phyloP scores from a whole-genome alignment of 2,329 filamentous ascomycete species.

The Fusarium subtropicale region DNA sequence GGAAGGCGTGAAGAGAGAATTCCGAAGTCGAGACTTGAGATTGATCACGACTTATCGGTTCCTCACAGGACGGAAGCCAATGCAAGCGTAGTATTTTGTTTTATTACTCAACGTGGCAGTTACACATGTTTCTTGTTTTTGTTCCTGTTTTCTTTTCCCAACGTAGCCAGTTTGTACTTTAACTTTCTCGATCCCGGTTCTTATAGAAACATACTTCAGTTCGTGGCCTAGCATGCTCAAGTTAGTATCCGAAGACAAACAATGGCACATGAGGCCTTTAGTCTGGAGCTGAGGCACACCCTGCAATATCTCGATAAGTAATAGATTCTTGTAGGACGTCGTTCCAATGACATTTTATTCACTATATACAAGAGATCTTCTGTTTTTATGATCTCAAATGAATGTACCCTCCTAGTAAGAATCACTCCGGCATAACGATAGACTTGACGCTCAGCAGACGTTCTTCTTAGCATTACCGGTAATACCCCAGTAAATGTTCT shows the following conservation, averaged over 20 bases:
- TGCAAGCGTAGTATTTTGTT: background rate
- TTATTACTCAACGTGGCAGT: background rate
- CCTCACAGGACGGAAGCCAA: slow-evolving; percentile 30
- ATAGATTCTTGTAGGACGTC: too few relatives aligned
- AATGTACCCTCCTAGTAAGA: background rate
- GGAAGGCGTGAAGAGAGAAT: slow-evolving; percentile 63
- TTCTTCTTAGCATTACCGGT: slow-evolving; percentile 57
- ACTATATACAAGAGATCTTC: slow-evolving; percentile 4
- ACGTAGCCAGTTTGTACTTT: too few relatives aligned
- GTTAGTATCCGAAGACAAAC: background rate
- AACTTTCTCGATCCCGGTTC: background rate
- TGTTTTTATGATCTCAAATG: background rate
- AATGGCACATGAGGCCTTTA: background rate
- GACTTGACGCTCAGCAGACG: slow-evolving; percentile 50
- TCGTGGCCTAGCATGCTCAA: background rate
- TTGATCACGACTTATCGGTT: slow-evolving; percentile 43
- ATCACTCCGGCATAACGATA: background rate
- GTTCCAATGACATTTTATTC: too few relatives aligned
- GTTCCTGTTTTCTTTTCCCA: background rate
- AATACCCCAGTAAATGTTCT: slow-evolving; percentile 63
- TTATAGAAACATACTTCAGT: background rate
- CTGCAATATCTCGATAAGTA: background rate
- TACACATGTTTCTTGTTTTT: background rate
- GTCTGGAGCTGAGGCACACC: background rate
- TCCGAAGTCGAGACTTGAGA: slow-evolving; percentile 35